Base-by-base conservation (phyloP, 2,329 filamentous ascomycete species). In the Monosporascus sp. region DNA sequence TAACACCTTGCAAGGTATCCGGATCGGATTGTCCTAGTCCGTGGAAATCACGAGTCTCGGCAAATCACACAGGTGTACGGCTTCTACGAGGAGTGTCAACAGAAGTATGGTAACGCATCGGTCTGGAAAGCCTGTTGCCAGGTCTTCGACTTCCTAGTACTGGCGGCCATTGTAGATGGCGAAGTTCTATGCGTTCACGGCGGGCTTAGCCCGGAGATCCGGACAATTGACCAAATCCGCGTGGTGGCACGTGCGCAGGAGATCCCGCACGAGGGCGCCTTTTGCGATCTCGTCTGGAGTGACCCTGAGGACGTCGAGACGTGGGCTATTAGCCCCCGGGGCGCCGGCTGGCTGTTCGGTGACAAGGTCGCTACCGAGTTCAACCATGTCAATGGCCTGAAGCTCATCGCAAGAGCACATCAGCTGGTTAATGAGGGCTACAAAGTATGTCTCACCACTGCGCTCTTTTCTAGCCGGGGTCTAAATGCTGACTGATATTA, bases 61-160 rank as follows among this genome's bases (percentile, higher is more conserved):
- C 94, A 96, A 65, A 96, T 99, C 58, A 99, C 94, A 8, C 94
- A 99, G 68, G 96, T 95, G 22, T 99, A 99, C 71, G 94, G 94
- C 51, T 99, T 99, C 74, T 99, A 99, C 73, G 96, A 96, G 56
- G 94, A 99, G 71, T 99, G 94, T 72, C 91, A 91, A 52, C 88
- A 94, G 65, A 99, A 99, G 73, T 99, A 99, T 70, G 94, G 94
- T 67, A 97, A 97, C 68, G 91, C 94, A 14, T 97, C 95, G 48
- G 94, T 99, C n/a, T 99, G 94, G 94, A 96, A 99, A 72, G 94
- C 96, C 55, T 99, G 97, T 72, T 99, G 94, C 59, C 94, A 99
- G 70, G 96, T 99, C 74, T 99, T 99, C 71, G 94, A 99, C 72
- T 99, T 96, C 72, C 83, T 99, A 31, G 96, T 95, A 2, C 80